These are phyloP conservation scores for Daldinia bambusicola DNA, from an alignment of 495 filamentous ascomycete genomes.

Conservation along the genomic window DNA sequence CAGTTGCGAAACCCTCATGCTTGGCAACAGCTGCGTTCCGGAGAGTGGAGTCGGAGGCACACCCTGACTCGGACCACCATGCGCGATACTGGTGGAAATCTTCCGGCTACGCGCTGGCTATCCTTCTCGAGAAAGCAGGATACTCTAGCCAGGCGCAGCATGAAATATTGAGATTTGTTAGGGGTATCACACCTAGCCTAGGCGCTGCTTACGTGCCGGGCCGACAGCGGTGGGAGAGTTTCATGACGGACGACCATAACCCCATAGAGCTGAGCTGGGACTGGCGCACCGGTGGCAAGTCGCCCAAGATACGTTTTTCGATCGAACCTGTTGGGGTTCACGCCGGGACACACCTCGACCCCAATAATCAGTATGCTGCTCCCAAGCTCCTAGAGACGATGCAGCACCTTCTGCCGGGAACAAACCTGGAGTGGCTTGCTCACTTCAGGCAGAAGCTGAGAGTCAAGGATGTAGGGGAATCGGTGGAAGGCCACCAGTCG, in stretches of 20 bases:
- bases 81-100: constrained; percentile 2
- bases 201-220: neutral
- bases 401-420: neutral
- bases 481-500: constrained; percentile 1
- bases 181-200: constrained; percentile 1
- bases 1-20: neutral
- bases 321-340: constrained; percentile 14
- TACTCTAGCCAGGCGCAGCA: constrained; percentile 6
- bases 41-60: neutral
- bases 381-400: neutral
- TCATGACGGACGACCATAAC: constrained; percentile 17
- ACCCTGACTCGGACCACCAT: neutral
- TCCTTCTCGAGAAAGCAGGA: constrained; percentile 1
- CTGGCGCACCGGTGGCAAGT: constrained; percentile 1
- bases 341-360: constrained; percentile 3
- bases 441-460: neutral
- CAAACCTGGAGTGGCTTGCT: neutral
- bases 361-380: neutral
- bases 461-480: neutral
- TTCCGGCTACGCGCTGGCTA: constrained; percentile 2
- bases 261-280: constrained; percentile 24
- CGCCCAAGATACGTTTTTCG: constrained; percentile 8
- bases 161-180: neutral
- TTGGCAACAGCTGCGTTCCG: neutral
- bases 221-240: neutral